Evolutionary conservation across 495 filamentous ascomycete genomes (phyloP).

Genomic region (Lophium mytilinum): DNA sequence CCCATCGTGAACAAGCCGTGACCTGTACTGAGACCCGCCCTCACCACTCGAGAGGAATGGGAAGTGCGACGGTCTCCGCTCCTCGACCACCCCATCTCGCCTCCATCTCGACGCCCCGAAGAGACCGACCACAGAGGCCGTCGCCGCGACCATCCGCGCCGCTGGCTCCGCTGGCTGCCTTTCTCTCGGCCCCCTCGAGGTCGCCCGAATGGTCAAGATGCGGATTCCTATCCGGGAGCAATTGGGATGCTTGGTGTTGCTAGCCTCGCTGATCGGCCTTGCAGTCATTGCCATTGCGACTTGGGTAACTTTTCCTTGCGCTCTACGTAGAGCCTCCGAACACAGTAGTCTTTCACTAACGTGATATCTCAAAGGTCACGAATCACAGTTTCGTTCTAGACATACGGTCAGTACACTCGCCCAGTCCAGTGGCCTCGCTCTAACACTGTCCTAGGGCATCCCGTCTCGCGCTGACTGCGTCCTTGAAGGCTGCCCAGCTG

Average conservation of each 20-base stretch:
- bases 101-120: neutral
- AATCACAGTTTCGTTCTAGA: slow-evolving; percentile 65
- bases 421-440: neutral
- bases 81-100: neutral
- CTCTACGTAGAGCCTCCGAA: neutral
- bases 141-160: neutral
- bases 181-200: neutral
- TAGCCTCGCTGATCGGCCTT: slow-evolving; percentile 60
- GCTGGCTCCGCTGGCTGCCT: neutral
- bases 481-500: slow-evolving; percentile 75
- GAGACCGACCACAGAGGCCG: neutral
- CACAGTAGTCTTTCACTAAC: slow-evolving; percentile 12
- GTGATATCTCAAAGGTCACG: slow-evolving; percentile 48
- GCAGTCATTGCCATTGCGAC: slow-evolving; percentile 57
- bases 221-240: slow-evolving; percentile 78
- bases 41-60: slow-evolving; percentile 4
- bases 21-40: too few species aligned
- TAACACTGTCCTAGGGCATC: slow-evolving; percentile 32
- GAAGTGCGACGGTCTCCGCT: slow-evolving; percentile 1
- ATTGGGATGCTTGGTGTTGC: slow-evolving; percentile 63
- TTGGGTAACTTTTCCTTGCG: slow-evolving; percentile 31
- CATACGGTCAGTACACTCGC: slow-evolving; percentile 42
- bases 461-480: slow-evolving; percentile 67
- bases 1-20: neutral
- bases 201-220: slow-evolving; percentile 45